Evolutionary conservation across 768 basidiomycete genomes (phyloP).

Genomic region (Rubroboletus pulcherrimus): DNA sequence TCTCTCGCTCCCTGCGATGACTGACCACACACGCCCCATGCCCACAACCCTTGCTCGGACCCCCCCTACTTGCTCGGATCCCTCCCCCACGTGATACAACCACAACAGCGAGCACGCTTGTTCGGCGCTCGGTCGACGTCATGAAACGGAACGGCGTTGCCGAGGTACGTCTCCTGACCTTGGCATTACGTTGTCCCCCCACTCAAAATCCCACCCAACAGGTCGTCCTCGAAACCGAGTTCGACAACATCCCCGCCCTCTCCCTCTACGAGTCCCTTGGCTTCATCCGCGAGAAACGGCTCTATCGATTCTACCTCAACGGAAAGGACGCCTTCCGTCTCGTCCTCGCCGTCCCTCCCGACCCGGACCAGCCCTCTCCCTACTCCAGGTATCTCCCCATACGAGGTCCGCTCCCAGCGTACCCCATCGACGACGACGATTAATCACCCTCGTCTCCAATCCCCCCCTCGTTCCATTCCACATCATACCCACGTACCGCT

Average conservation of each 20-base stretch:
- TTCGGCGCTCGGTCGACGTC: conserved; percentile 73
- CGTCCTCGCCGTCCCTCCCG: conserved; percentile 55
- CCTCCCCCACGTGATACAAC: neutral
- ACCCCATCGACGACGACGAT: conserved; percentile 22
- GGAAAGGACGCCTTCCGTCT: conserved; percentile 94
- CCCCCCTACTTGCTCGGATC: neutral
- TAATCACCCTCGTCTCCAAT: neutral
- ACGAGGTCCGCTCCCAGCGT: conserved; percentile 17
- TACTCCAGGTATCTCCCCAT: conserved; percentile 12
- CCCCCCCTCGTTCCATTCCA: neutral
- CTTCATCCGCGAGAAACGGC: conserved; percentile 92
- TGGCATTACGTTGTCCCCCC: neutral
- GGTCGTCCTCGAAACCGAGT: conserved; percentile 96
- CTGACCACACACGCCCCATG: neutral
- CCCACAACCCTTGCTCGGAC: conserved; percentile 1
- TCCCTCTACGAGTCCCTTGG: conserved; percentile 89
- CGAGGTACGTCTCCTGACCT: conserved; percentile 58
- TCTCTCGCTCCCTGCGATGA: neutral
- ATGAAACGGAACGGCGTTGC: conserved; percentile 84
- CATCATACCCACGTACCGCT: conserved; percentile 15
- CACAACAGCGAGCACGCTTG: conserved; percentile 73
- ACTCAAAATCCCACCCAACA: conserved; percentile 28
- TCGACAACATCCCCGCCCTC: conserved; percentile 84
- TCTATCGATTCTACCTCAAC: conserved; percentile 94
- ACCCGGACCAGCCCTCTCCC: conserved; percentile 20